These are phyloP conservation scores for Backusella psychrophila DNA, from an alignment of 192 early-diverging fungal genomes.

Conservation along the genomic window DNA sequence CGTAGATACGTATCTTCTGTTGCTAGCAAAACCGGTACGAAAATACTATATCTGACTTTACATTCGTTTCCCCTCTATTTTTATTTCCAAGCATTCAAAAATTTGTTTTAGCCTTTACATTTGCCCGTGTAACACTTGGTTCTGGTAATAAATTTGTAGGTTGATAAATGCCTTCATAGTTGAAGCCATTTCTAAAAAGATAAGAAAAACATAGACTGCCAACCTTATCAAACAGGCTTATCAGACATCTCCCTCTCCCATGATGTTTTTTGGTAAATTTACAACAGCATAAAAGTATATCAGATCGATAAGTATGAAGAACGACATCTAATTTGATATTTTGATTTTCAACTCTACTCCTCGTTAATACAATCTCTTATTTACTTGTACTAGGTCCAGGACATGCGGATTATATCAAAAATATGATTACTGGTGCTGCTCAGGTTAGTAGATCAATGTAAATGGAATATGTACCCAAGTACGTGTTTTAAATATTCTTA, in stretches of 20 bases:
- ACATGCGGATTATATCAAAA: conserved; percentile 99
- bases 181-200: background rate
- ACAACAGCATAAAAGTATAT: background rate
- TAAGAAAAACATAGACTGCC: conserved; percentile 13
- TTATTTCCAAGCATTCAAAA: background rate
- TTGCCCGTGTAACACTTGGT: conserved; percentile 21
- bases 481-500: conserved; percentile 13
- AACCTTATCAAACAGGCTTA: conserved; percentile 30
- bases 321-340: background rate
- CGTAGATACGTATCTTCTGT: conserved; percentile 21
- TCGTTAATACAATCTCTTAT: no score
- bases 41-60: background rate
- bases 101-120: background rate
- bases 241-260: conserved; percentile 14
- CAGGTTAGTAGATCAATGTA: conserved; percentile 46
- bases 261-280: conserved; percentile 26
- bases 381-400: conserved; percentile 57
- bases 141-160: conserved; percentile 29
- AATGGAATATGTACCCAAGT: background rate
- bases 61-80: background rate
- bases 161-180: background rate
- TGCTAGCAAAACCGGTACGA: conserved; percentile 20
- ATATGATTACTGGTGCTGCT: conserved; percentile 96
- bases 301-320: background rate
- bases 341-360: no score